phyloP scores from a whole-genome alignment of 345 rosid genomes.

The Syzygium oleosum region DNA sequence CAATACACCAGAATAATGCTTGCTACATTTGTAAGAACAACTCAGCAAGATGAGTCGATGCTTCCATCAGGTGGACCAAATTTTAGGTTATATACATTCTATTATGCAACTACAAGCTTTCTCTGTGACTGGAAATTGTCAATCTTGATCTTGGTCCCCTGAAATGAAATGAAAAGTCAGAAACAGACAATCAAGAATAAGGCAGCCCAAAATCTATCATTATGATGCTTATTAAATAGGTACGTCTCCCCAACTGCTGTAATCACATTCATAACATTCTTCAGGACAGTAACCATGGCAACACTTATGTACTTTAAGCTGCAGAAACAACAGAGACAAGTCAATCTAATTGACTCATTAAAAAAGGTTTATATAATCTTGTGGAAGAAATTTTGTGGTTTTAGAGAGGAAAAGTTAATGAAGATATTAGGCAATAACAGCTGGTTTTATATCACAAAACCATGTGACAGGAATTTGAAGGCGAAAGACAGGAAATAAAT shows the following conservation, averaged over 20 bases:
- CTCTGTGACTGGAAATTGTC: background rate
- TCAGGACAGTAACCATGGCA: conserved; percentile 97
- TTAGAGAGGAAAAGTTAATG: background rate
- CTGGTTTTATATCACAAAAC: background rate
- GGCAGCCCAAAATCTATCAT: conserved; percentile 92
- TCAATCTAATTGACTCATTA: background rate
- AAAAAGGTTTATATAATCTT: background rate
- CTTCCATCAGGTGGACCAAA: background rate
- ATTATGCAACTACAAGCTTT: background rate
- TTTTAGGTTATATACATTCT: background rate
- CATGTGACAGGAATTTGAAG: background rate
- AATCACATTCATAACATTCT: conserved; percentile 95
- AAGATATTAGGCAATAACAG: background rate
- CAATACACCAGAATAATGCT: background rate
- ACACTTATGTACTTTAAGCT: conserved; percentile 93
- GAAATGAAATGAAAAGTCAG: background rate
- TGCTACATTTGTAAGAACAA: background rate
- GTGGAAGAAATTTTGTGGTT: background rate
- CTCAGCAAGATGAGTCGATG: background rate
- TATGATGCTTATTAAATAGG: conserved; percentile 81
- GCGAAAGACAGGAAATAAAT: background rate
- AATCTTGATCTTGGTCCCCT: background rate
- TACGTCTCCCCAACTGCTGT: conserved; percentile 98
- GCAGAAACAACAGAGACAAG: conserved; percentile 19
- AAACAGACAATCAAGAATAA: conserved; percentile 79